Percentiles rank a stretch among this genome's conserved stretches.
These are phyloP conservation scores for Amaranthus tricolor DNA, from an alignment of 179 eudicot genomes.

Conservation along the genomic window DNA sequence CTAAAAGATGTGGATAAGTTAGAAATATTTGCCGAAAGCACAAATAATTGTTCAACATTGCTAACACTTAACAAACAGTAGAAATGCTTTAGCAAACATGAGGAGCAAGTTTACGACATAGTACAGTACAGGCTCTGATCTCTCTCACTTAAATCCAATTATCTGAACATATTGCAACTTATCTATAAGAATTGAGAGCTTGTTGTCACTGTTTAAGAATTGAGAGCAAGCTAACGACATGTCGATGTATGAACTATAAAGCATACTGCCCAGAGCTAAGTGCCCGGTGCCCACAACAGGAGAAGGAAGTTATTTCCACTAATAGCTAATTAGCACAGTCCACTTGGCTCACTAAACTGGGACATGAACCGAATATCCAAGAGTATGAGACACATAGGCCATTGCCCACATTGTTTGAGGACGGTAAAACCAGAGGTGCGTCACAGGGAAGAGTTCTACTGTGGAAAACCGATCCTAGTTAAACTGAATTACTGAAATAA, in stretches of 20 bases:
- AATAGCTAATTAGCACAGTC: neutral
- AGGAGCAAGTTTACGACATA: too few species aligned
- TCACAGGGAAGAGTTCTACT: neutral
- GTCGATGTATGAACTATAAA: neutral
- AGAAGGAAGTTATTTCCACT: neutral
- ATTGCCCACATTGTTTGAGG: neutral
- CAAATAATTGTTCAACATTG: neutral
- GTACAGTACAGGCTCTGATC: too few species aligned
- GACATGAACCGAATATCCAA: neutral
- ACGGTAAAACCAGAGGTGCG: neutral
- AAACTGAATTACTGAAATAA: neutral
- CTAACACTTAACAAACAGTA: neutral
- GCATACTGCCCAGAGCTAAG: too few species aligned
- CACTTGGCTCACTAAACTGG: neutral
- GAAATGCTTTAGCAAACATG: neutral
- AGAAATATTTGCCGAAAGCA: neutral
- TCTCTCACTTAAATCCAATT: too few species aligned
- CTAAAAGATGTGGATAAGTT: constrained; percentile 36
- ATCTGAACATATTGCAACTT: too few species aligned
- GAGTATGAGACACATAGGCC: neutral
- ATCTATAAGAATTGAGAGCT: too few species aligned
- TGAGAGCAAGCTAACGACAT: too few species aligned
- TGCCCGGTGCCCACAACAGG: neutral
- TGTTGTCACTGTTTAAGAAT: too few species aligned
- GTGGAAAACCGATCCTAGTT: neutral